These are phyloP conservation scores for Cardiospermum halicacabum DNA, from an alignment of 345 rosid genomes.

Conservation along the genomic window DNA sequence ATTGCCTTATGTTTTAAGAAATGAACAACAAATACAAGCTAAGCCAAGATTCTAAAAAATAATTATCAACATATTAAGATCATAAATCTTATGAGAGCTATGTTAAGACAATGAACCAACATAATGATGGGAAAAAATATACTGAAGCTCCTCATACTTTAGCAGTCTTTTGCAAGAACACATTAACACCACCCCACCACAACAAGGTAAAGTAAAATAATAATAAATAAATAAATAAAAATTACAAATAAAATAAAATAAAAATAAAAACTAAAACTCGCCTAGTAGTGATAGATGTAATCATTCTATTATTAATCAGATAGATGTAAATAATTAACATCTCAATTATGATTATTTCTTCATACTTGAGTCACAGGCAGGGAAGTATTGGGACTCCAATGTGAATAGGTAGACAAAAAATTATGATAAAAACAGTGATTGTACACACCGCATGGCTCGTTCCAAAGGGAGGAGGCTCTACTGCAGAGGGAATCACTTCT, in stretches of 20 bases:
- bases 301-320: not conserved
- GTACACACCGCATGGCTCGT: conserved; percentile 61
- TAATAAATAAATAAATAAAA: too few relatives aligned
- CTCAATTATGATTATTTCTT: not conserved
- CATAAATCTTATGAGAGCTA: not conserved
- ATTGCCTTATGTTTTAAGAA: not conserved
- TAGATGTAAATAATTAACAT: not conserved
- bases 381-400: not conserved
- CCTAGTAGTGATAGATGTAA: not conserved
- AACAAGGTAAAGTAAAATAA: too few relatives aligned
- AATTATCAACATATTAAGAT: not conserved
- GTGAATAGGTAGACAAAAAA: not conserved
- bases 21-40: too few relatives aligned
- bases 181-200: not conserved
- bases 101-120: not conserved
- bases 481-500: conserved; percentile 33
- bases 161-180: not conserved
- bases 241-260: too few relatives aligned
- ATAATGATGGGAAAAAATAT: not conserved
- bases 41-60: not conserved
- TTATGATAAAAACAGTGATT: conserved; percentile 8
- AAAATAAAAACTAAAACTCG: too few relatives aligned
- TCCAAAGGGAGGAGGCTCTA: conserved; percentile 65
- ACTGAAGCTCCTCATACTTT: not conserved
- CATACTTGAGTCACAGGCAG: not conserved